Conservation (phyloP, 106 monocot species). For the Allium fistulosum region DNA sequence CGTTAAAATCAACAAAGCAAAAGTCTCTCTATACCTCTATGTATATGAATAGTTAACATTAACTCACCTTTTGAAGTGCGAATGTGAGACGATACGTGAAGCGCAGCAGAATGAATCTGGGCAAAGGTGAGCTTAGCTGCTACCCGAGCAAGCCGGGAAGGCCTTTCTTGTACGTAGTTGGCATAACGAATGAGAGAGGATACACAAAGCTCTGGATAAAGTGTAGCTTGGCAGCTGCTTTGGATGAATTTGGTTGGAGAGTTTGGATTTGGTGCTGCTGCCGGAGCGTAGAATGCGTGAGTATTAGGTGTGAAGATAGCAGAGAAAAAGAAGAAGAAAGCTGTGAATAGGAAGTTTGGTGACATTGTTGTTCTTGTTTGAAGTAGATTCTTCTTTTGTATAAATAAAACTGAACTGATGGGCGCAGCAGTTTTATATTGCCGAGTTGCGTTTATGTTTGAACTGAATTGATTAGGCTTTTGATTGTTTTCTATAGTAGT, state of each 20-base stretch:
- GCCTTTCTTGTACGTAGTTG: slow-evolving; percentile 2
- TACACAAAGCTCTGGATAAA: slow-evolving; percentile 53
- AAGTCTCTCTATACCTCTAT: no score
- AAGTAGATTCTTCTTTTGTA: no score
- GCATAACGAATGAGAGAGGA: slow-evolving; percentile 25
- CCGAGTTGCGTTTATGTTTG: no score
- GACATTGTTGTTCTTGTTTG: background rate
- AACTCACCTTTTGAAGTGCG: background rate
- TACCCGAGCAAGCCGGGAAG: slow-evolving; percentile 17
- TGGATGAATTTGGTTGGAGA: slow-evolving; percentile 29
- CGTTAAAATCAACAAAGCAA: no score
- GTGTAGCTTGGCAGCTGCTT: slow-evolving; percentile 34
- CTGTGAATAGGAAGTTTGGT: background rate
- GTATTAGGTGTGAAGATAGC: background rate
- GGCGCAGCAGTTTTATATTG: no score
- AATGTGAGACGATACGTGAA: slow-evolving; percentile 4
- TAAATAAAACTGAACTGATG: no score
- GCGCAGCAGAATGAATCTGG: slow-evolving; percentile 6
- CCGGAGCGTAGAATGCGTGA: background rate
- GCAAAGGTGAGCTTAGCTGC: slow-evolving; percentile 22
- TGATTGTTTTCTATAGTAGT: no score
- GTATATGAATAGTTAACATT: no score
- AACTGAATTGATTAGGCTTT: no score
- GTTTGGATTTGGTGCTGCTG: background rate
- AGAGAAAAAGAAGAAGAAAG: background rate